Conservation (phyloP, 2,329 filamentous ascomycete species). For the Dryadomyces sulphureus region DNA sequence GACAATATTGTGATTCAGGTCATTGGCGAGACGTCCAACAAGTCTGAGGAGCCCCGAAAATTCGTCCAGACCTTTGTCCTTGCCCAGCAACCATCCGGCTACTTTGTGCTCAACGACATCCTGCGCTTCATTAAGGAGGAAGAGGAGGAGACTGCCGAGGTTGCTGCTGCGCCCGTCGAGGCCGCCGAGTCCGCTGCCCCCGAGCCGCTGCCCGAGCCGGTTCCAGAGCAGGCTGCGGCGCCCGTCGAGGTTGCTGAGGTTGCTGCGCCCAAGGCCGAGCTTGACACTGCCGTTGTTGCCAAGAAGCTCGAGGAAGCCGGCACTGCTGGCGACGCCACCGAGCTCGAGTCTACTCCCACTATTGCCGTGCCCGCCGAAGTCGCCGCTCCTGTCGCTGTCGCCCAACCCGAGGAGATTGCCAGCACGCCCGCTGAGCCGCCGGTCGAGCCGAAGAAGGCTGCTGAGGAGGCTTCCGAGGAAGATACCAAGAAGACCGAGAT, state of each 20-base stretch:
- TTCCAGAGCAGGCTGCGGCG: conserved; percentile 25
- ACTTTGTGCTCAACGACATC: conserved; percentile 97
- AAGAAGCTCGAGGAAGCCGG: conserved; percentile 59
- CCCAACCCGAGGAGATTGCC: conserved; percentile 14
- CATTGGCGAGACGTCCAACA: conserved; percentile 95
- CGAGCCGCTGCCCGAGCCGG: conserved; percentile 17
- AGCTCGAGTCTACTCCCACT: conserved; percentile 25
- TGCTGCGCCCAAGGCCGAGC: conserved; percentile 18
- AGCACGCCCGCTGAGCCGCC: conserved; percentile 20
- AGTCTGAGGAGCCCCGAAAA: conserved; percentile 78
- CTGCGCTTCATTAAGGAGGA: conserved; percentile 86
- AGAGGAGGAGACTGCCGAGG: conserved; percentile 53
- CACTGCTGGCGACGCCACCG: conserved; percentile 17
- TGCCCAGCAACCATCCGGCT: conserved; percentile 87
- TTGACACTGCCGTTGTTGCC: conserved; percentile 45
- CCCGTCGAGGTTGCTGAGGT: conserved; percentile 14
- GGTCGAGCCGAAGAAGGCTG: conserved; percentile 28
- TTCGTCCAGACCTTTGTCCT: conserved; percentile 98
- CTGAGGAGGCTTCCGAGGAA: conserved; percentile 38
- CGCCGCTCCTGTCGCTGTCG: conserved; percentile 6
- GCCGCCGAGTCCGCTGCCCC: conserved; percentile 9
- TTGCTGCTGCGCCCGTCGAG: conserved; percentile 16
- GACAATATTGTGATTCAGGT: conserved; percentile 95
- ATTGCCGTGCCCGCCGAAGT: conserved; percentile 18
- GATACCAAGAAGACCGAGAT: conserved; percentile 44